These are phyloP conservation scores for Protomyces lactucae-debilis DNA, from an alignment of 1,139 yeast genomes.

Conservation along the genomic window DNA sequence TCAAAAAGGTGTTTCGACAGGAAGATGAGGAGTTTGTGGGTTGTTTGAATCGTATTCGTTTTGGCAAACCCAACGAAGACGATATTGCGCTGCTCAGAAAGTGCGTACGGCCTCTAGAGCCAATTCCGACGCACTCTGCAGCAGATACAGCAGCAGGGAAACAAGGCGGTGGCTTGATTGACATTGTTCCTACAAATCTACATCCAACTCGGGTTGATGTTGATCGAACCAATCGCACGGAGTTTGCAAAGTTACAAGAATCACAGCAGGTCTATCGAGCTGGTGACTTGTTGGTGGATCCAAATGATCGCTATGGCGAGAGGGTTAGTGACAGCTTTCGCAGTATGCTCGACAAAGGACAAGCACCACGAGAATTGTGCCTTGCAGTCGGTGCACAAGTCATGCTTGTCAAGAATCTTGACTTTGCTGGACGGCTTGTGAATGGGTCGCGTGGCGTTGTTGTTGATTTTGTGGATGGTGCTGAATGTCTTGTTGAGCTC, in stretches of 20 bases:
- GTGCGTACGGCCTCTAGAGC: conserved; percentile 52
- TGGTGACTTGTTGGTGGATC: conserved; percentile 36
- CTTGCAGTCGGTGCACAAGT: conserved; percentile 87
- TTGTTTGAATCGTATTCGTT: conserved; percentile 83
- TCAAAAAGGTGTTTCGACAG: conserved; percentile 84
- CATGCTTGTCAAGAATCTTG: conserved; percentile 79
- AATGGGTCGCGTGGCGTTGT: conserved; percentile 91
- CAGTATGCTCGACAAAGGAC: conserved; percentile 47
- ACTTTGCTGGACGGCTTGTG: conserved; percentile 70
- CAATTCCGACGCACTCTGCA: conserved; percentile 48
- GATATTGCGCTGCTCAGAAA: conserved; percentile 45
- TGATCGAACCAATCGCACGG: conserved; percentile 61
- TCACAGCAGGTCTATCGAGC: conserved; percentile 50
- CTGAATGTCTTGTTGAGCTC: neutral
- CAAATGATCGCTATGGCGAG: neutral
- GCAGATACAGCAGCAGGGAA: conserved; percentile 38
- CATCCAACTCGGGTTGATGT: conserved; percentile 82
- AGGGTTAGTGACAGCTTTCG: neutral
- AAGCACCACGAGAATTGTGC: conserved; percentile 61
- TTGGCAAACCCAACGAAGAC: conserved; percentile 45
- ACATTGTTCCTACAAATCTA: conserved; percentile 77
- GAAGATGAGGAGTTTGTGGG: conserved; percentile 73
- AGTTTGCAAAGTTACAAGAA: conserved; percentile 53
- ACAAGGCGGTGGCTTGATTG: conserved; percentile 50
- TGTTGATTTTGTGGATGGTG: conserved; percentile 59